Conservation (phyloP, 768 basidiomycete genomes). For the Arthromyces matolae region DNA sequence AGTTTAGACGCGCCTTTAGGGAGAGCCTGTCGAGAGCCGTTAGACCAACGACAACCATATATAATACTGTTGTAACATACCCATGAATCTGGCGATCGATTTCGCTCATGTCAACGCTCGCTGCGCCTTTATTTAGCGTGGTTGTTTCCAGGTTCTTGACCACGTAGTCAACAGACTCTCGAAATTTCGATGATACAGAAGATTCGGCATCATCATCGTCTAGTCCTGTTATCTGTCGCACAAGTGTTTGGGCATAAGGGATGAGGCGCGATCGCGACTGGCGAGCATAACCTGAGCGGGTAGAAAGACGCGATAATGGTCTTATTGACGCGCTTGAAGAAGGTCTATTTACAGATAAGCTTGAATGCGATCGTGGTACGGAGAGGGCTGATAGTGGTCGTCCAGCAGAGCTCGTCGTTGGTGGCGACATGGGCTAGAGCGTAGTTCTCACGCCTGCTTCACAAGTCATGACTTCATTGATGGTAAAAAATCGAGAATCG, state of each 20-base stretch:
- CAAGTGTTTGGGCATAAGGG: conserved; percentile 52
- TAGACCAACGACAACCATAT: too few relatives aligned
- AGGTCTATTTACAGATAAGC: conserved; percentile 19
- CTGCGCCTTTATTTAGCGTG: conserved; percentile 50
- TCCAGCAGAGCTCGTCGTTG: conserved; percentile 20
- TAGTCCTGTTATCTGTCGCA: conserved; percentile 48
- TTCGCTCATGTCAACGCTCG: conserved; percentile 50
- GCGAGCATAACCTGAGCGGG: conserved; percentile 24
- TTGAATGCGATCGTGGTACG: conserved; percentile 21
- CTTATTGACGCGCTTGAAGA: conserved; percentile 28
- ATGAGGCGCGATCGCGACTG: conserved; percentile 53
- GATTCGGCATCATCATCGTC: conserved; percentile 39
- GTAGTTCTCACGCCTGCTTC: conserved; percentile 1
- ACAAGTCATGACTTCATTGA: neutral
- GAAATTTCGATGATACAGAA: conserved; percentile 33
- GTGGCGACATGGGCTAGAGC: conserved; percentile 18
- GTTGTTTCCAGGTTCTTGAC: conserved; percentile 57
- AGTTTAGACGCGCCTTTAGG: conserved; percentile 69
- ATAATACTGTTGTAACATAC: too few relatives aligned
- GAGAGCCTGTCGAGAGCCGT: too few relatives aligned
- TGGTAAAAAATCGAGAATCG: too few relatives aligned
- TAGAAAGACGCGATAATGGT: conserved; percentile 41
- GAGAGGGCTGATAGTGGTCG: conserved; percentile 43
- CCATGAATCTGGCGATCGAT: conserved; percentile 57
- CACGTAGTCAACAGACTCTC: conserved; percentile 50